Evolutionary conservation across 2,329 filamentous ascomycete genomes (phyloP).

Genomic region (Alternaria burnsii): DNA sequence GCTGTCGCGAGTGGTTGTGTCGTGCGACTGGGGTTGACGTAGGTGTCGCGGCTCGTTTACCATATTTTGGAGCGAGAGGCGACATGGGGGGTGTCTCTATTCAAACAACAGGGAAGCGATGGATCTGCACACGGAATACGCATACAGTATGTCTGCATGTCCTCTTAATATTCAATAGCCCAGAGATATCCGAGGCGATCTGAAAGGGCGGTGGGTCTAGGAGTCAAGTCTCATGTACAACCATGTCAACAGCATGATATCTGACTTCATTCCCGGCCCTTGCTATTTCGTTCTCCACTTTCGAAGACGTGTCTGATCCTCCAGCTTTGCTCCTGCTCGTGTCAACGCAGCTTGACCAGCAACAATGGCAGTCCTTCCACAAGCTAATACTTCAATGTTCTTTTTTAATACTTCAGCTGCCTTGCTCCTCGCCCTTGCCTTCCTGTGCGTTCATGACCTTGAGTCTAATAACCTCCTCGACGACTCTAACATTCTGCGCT

Average conservation of each 20-base stretch:
- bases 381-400: neutral
- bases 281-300: neutral
- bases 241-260: neutral
- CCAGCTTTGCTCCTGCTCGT: neutral
- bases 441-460: constrained; percentile 50
- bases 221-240: neutral
- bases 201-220: neutral
- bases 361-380: neutral
- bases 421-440: constrained; percentile 34
- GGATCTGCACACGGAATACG: neutral
- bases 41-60: constrained; percentile 25
- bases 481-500: constrained; percentile 81
- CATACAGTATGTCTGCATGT: neutral
- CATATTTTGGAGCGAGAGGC: constrained; percentile 13
- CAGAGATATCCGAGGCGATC: neutral
- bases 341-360: neutral
- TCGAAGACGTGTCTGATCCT: neutral
- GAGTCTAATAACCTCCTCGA: constrained; percentile 74
- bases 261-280: neutral
- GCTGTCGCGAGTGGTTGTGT: neutral
- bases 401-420: constrained; percentile 21
- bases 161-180: neutral
- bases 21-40: constrained; percentile 24
- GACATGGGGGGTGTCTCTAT: constrained; percentile 9
- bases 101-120: neutral